A percentile compares a stretch with the other conserved stretches of the same genome.
These are phyloP conservation scores for Paracorniculantispora psalliotae DNA, from an alignment of 2,329 filamentous ascomycete species.

Conservation along the genomic window DNA sequence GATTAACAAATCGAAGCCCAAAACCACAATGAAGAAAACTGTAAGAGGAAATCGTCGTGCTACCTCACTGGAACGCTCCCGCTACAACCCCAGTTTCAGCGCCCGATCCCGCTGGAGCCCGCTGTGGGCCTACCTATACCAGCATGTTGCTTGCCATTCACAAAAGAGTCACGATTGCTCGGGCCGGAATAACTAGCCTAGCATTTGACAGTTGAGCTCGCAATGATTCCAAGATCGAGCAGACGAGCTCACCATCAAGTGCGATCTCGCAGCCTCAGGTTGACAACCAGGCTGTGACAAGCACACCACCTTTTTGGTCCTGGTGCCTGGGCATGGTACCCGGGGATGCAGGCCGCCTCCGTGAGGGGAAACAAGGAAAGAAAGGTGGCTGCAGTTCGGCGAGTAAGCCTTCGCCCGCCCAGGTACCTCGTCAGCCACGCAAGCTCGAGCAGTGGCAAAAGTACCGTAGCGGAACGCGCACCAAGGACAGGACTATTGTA, in stretches of 20 bases:
- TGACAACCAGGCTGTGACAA: not conserved
- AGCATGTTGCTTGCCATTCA: no score
- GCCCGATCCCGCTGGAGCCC: not conserved
- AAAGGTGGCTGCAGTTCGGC: not conserved
- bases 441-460: not conserved
- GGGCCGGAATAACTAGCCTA: not conserved
- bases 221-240: not conserved
- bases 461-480: not conserved
- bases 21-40: not conserved
- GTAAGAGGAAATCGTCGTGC: not conserved
- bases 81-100: not conserved
- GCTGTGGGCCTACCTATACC: no score
- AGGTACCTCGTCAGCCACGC: not conserved
- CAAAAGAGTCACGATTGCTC: not conserved
- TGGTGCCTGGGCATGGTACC: constrained; percentile 11
- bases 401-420: not conserved
- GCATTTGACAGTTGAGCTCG: not conserved
- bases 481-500: no score
- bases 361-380: constrained; percentile 8
- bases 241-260: no score
- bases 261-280: constrained; percentile 4
- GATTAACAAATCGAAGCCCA: no score
- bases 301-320: not conserved
- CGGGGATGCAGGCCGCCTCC: not conserved
- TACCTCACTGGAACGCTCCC: not conserved